A percentile compares a stretch with the other conserved stretches of the same genome.
phyloP scores from a whole-genome alignment of 345 rosid species.

The Gossypium rotundifolium region DNA sequence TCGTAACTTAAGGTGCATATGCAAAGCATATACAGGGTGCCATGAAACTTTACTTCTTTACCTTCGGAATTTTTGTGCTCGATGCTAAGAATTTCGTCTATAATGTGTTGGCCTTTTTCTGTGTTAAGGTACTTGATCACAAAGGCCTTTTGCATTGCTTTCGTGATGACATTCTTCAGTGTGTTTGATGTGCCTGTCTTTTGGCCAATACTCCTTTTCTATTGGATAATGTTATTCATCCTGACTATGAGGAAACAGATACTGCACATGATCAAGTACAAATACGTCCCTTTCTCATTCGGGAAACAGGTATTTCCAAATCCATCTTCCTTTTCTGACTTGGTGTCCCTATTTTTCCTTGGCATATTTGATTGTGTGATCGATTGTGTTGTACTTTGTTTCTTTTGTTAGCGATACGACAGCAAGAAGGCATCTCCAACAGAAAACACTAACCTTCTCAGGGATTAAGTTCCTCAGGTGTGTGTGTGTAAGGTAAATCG shows the following conservation, averaged over 20 bases:
- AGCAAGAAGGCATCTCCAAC: conserved; percentile 52
- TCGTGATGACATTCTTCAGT: conserved; percentile 66
- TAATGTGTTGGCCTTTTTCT: background rate
- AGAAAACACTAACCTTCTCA: conserved; percentile 35
- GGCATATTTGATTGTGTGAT: background rate
- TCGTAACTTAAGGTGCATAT: background rate
- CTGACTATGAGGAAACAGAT: conserved; percentile 88
- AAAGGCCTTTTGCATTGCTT: conserved; percentile 69
- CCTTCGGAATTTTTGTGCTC: background rate
- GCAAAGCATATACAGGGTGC: background rate
- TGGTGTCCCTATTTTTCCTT: background rate
- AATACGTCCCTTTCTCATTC: conserved; percentile 80
- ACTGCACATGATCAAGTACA: conserved; percentile 87
- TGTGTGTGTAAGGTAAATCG: background rate
- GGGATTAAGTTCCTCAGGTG: conserved; percentile 32
- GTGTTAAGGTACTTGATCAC: conserved; percentile 61
- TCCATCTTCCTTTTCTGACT: conserved; percentile 1
- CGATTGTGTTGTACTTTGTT: background rate
- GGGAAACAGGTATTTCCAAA: conserved; percentile 67
- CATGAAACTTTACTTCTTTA: background rate
- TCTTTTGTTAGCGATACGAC: conserved; percentile 45
- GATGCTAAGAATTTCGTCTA: background rate
- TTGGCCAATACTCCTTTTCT: conserved; percentile 96
- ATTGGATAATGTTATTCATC: conserved; percentile 69
- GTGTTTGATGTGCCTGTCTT: conserved; percentile 86